Base-by-base conservation (phyloP, 176 grass and related monocot genomes). In the Rhynchospora tenuis region DNA sequence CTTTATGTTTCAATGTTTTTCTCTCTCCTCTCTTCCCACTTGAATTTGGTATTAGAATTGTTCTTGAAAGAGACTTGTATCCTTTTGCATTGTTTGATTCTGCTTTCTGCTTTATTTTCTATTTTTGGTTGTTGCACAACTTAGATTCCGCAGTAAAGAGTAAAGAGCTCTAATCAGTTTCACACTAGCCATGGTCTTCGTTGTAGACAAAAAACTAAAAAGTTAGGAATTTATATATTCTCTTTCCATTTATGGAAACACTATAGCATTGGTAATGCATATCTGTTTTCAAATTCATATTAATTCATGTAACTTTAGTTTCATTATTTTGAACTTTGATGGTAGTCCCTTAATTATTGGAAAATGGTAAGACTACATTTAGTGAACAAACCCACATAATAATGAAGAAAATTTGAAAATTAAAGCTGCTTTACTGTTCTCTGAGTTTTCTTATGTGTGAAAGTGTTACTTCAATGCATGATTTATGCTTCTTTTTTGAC, bases 31-130 rank as follows among this genome's bases (percentile, higher is more conserved):
- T 52, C 50, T 57, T 27, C 16, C 63, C 29, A 65, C 12, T 65
- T 65, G 26, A 65, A 65, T 65, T 65, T 65, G 7, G 7, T 13
- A 33, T 1, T 65, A 31, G 0, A 24, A 13, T 73, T 48, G 4
- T 72, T 72, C 69, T 73, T 73, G 69, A 73, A 73, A 73, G 69
- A 73, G 69, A 73, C 69, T 73, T 73, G n/a, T 73, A 73, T 73
- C 19, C 44, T 50, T 73, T 73, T 48, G 22, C 5, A 6, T 73
- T 23, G 69, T 73, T 73, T 73, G n/a, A 24, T 73, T 50, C 44
- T 73, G 23, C 43, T 50, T 26, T 73, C 15, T 50, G 43, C 44
- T 48, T 73, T 50, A 50, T 23, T 50, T 26, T 50, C 69, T 50
- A 73, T 26, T 11, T 73, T 73, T 73, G 69, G 44, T 24, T 50